Evolutionary conservation across 2,329 filamentous ascomycete genomes (phyloP), one percentile per base, ranked within the genome.

Genomic region (Colletotrichum cereale): DNA sequence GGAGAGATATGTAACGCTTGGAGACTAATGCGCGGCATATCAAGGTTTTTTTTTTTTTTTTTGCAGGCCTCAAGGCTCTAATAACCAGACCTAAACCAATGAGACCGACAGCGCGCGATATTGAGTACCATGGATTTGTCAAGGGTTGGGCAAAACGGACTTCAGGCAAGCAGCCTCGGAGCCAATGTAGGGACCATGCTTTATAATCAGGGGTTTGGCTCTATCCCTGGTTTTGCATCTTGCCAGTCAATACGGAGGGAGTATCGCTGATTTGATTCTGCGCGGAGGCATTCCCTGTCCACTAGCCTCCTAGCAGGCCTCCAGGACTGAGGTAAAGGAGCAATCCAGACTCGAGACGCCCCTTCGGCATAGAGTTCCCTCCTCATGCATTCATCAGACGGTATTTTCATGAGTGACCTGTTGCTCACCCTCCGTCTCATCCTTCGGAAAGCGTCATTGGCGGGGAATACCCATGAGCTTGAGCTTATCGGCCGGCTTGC

Each of bases 261-360:
- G n/a, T n/a, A n/a, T n/a, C n/a, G n/a, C 29, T 24, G 62, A 38
- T 5, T 21, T 40, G 38, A 40, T 38, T 52, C 26, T 52, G 6
- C 26, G 50, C 57, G 24, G 29, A 12, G 42, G 50, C 29, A 26
- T 5, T 5, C 2, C 50, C 40, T 24, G 5, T 16, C 21, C 16
- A 38, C 24, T 16, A n/a, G 34, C 8, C n/a, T n/a, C n/a, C n/a
- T n/a, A n/a, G n/a, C 14, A 61, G 21, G 40, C 50, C 44, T 7
- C 40, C 38, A 40, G 57, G 53, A 42, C n/a, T 29, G 34, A 47
- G 18, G 57, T 50, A 36, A 52, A 34, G 40, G 57, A 36, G 40
- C 26, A 67, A 58, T 38, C 62, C 57, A 62, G 34, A 53, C 40
- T 71, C 52, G 64, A 68, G 68, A 71, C 64, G 29, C 44, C 44